phyloP scores from a whole-genome alignment of 2,329 filamentous ascomycete species.

The Drechmeria coniospora region DNA sequence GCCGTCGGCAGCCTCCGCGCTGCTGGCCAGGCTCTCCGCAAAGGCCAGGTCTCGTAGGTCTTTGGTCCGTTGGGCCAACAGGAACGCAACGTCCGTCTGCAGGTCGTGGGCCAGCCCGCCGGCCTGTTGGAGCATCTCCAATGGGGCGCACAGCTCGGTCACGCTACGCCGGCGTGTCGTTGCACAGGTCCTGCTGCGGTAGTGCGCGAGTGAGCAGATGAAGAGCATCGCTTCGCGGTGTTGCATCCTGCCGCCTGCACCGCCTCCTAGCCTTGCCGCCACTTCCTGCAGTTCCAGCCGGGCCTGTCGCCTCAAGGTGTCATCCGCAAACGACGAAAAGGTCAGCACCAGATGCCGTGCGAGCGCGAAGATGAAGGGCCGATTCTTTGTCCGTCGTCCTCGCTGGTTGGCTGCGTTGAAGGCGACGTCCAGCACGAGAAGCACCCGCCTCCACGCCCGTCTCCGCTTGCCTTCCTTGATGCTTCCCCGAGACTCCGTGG shows the following conservation, averaged over 20 bases:
- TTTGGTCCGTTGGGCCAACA: constrained; percentile 34
- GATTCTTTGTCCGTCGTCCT: constrained; percentile 1
- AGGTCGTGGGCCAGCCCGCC: constrained; percentile 20
- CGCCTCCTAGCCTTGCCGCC: constrained; percentile 3
- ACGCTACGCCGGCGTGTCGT: constrained; percentile 22
- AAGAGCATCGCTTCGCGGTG: constrained; percentile 20
- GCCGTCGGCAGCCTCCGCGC: constrained; percentile 3
- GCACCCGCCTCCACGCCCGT: constrained; percentile 10
- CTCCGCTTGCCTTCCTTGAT: constrained; percentile 3
- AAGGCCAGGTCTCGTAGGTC: constrained; percentile 37
- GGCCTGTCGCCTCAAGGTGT: constrained; percentile 5
- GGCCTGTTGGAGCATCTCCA: constrained; percentile 20
- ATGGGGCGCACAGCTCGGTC: constrained; percentile 21
- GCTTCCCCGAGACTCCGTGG: constrained; percentile 4
- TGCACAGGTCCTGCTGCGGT: constrained; percentile 26
- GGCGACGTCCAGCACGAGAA: constrained; percentile 12
- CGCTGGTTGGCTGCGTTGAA: constrained; percentile 6
- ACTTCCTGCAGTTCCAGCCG: constrained; percentile 9
- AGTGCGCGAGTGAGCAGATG: constrained; percentile 29
- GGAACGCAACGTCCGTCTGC: constrained; percentile 31
- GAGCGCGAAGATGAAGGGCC: constrained; percentile 11
- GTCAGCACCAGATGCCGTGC: too few species aligned
- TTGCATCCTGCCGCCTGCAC: constrained; percentile 6
- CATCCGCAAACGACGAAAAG: too few species aligned
- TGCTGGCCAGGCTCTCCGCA: constrained; percentile 27